These are phyloP conservation scores for Epicoccum nigrum DNA, from an alignment of 2,329 filamentous ascomycete genomes.

Conservation along the genomic window DNA sequence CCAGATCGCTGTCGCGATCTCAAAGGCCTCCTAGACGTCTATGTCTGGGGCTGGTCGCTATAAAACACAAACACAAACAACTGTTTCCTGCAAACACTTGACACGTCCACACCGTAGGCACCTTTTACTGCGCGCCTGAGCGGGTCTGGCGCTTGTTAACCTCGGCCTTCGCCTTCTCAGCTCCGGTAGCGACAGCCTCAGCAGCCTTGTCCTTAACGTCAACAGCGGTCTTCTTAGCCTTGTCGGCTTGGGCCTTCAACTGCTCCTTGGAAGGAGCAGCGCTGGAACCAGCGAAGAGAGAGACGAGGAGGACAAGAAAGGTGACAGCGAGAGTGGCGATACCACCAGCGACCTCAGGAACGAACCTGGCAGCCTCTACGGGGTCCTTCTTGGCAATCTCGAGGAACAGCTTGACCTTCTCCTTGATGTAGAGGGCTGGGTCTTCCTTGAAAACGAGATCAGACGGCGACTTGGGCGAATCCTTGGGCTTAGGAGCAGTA, in stretches of 20 bases:
- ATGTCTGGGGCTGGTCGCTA: constrained; percentile 19
- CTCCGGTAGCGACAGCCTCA: constrained; percentile 63
- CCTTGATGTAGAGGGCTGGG: constrained; percentile 83
- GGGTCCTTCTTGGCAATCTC: constrained; percentile 83
- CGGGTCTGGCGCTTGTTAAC: constrained; percentile 66
- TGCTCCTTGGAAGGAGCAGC: constrained; percentile 68
- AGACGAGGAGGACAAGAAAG: constrained; percentile 70
- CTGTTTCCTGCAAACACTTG: neutral
- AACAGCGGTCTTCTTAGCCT: constrained; percentile 74
- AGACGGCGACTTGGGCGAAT: constrained; percentile 70
- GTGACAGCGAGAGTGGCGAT: constrained; percentile 73
- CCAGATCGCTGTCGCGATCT: constrained; percentile 22
- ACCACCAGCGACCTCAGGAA: constrained; percentile 88
- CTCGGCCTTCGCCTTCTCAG: constrained; percentile 77
- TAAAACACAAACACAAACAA: constrained; percentile 10
- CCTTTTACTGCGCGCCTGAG: constrained; percentile 42
- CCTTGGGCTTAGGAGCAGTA: constrained; percentile 74
- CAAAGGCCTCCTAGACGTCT: constrained; percentile 21
- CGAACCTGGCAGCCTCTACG: constrained; percentile 81
- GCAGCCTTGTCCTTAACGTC: constrained; percentile 73
- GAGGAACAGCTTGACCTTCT: constrained; percentile 93
- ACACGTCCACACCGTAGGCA: constrained; percentile 7
- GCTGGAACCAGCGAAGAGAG: constrained; percentile 71
- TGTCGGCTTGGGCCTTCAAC: constrained; percentile 74
- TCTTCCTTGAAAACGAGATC: constrained; percentile 91